phyloP scores from a whole-genome alignment of 495 filamentous ascomycete species.

The Pyrenula massariospora region DNA sequence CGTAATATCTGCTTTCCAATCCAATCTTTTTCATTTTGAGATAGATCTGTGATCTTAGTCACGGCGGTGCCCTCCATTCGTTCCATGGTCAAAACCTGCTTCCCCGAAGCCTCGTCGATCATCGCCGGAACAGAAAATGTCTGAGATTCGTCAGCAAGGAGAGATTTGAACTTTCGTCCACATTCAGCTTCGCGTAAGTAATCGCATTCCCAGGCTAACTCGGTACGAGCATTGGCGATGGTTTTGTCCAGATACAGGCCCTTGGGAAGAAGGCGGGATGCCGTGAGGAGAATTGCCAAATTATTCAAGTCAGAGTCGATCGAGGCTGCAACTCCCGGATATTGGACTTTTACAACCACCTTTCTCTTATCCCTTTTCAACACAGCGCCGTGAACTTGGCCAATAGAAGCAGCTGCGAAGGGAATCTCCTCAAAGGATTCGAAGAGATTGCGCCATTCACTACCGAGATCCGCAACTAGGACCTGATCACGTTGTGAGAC shows the following conservation, averaged over 20 bases:
- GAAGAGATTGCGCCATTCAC: slow-evolving; percentile 78
- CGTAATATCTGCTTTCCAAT: slow-evolving; percentile 82
- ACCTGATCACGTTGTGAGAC: slow-evolving; percentile 81
- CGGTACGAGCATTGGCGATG: slow-evolving; percentile 87
- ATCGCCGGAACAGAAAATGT: slow-evolving; percentile 72
- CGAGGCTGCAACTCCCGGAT: slow-evolving; percentile 89
- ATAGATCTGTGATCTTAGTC: slow-evolving; percentile 63
- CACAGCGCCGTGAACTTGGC: slow-evolving; percentile 82
- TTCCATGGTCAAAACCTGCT: slow-evolving; percentile 86
- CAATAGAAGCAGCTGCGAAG: slow-evolving; percentile 94
- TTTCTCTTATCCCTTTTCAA: slow-evolving; percentile 61
- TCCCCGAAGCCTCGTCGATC: slow-evolving; percentile 67
- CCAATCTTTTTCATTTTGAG: slow-evolving; percentile 79
- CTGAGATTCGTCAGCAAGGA: slow-evolving; percentile 56
- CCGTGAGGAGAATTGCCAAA: slow-evolving; percentile 77
- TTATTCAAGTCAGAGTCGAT: slow-evolving; percentile 95
- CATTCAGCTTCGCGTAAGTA: slow-evolving; percentile 80
- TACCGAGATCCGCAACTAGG: slow-evolving; percentile 62
- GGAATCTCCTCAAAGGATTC: slow-evolving; percentile 77
- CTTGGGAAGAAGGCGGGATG: slow-evolving; percentile 77
- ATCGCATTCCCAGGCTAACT: slow-evolving; percentile 95
- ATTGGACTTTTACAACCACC: slow-evolving; percentile 95
- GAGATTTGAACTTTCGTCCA: slow-evolving; percentile 56
- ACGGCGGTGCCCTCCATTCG: slow-evolving; percentile 81
- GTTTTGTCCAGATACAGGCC: slow-evolving; percentile 94